Conservation (phyloP, 2,329 filamentous ascomycete species). For the Colletotrichum godetiae region DNA sequence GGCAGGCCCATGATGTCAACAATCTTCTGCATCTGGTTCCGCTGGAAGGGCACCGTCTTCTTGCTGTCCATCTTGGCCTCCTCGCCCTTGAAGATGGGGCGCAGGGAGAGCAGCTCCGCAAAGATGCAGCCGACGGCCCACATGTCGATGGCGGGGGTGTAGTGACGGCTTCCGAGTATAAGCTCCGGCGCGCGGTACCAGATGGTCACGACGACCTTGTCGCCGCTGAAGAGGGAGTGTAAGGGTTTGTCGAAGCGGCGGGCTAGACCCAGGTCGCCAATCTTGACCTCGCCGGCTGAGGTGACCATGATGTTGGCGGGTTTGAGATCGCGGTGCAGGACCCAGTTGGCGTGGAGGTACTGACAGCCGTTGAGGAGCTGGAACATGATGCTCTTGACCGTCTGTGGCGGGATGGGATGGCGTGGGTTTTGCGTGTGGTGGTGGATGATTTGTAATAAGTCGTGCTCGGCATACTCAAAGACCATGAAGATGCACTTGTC, state of each 20-base stretch:
- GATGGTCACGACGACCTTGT: constrained; percentile 98
- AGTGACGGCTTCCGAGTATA: constrained; percentile 91
- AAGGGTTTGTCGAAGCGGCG: constrained; percentile 94
- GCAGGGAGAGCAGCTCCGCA: constrained; percentile 87
- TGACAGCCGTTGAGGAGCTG: constrained; percentile 95
- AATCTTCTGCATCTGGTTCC: constrained; percentile 99
- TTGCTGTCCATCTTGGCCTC: constrained; percentile 99
- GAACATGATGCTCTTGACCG: constrained; percentile 94
- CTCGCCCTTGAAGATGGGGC: constrained; percentile 98
- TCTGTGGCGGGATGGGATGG: constrained; percentile 87
- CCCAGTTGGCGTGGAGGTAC: constrained; percentile 97
- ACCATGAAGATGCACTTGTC: constrained; percentile 99
- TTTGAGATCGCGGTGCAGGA: constrained; percentile 95
- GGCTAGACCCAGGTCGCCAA: constrained; percentile 92
- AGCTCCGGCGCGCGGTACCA: constrained; percentile 98
- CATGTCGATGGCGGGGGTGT: constrained; percentile 95
- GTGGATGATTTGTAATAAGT: constrained; percentile 96
- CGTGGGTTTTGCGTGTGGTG: constrained; percentile 92
- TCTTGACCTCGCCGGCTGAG: constrained; percentile 88
- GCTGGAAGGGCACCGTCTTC: constrained; percentile 96
- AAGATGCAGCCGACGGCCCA: constrained; percentile 99
- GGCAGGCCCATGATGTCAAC: constrained; percentile 95
- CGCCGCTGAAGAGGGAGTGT: constrained; percentile 89
- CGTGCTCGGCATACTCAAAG: constrained; percentile 98
- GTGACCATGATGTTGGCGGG: constrained; percentile 99